Percentiles rank a stretch among this genome's conserved stretches.
These are phyloP conservation scores for Vitis labrusca DNA, from an alignment of 164 flowering plant species.

Conservation along the genomic window DNA sequence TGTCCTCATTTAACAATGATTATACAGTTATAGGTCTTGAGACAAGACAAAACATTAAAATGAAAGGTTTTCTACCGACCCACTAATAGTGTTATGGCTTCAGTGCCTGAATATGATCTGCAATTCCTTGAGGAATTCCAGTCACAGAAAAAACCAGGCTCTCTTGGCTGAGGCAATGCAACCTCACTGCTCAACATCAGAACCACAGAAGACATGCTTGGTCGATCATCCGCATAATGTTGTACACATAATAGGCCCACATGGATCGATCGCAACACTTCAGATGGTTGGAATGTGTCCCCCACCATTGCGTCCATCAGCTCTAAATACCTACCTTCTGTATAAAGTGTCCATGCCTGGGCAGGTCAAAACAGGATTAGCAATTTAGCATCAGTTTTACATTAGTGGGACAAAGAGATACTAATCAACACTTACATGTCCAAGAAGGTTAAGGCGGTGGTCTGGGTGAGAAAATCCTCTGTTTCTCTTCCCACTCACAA, in stretches of 20 bases:
- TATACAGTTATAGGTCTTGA: too few relatives aligned
- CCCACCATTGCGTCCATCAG: not conserved
- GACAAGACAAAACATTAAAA: too few relatives aligned
- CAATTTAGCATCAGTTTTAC: not conserved
- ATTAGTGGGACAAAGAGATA: too few relatives aligned
- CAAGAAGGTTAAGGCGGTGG: constrained; percentile 3
- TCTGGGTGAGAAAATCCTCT: not conserved
- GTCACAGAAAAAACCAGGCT: not conserved
- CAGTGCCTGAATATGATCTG: too few relatives aligned
- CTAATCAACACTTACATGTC: not conserved
- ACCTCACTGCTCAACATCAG: not conserved
- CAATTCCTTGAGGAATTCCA: not conserved
- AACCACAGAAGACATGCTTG: too few relatives aligned
- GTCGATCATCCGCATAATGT: too few relatives aligned
- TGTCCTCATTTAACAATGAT: too few relatives aligned
- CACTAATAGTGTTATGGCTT: too few relatives aligned
- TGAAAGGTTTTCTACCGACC: too few relatives aligned
- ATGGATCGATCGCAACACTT: not conserved
- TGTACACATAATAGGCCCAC: too few relatives aligned
- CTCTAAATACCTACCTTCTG: not conserved
- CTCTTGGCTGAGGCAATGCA: constrained; percentile 1
- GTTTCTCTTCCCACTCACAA: too few relatives aligned
- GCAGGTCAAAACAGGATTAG: not conserved
- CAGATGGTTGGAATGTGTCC: not conserved
- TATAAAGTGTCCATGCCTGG: not conserved